Evolutionary conservation across 108 stramenopile genomes (phyloP), one percentile per base, ranked within the genome.

Genomic region (Fragilariopsis cylindrus): DNA sequence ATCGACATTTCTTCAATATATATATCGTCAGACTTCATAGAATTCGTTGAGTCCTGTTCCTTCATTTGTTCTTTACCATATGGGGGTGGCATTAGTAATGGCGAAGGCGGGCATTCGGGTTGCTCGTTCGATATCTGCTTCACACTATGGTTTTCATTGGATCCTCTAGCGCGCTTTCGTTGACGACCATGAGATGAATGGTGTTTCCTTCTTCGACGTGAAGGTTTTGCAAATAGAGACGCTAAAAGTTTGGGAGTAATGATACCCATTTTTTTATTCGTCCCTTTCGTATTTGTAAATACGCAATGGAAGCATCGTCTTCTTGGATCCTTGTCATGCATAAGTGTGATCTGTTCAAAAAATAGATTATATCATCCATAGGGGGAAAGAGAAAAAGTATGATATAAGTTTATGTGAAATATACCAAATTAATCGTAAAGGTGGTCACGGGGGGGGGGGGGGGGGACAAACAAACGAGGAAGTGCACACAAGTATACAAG

Each of bases 291-390:
- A 71, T 94, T 87, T 7, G 91, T 88, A 47, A 94, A 78, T 3
- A 87, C 73, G 45, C 89, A 86, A 70, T 94, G 93, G 73, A 94
- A 90, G 54, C 89, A 94, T 39, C 88, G 82, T 64, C 91, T 85
- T 44, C 80, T 77, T 54, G 81, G 88, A 71, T 92, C 85, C 39
- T 82, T 78, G 65, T 94, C 89, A 0, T 45, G 12, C 89, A 94
- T 87, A 40, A 92, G 69, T 45, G 91, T 86, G 6, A 94, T 74
- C 82, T 82, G 70, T 15, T 11, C 16, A 7, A n/a, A 57, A 19
- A 57, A 57, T 19, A 57, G 8, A 57, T 57, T 30, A 30, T 30
- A 30, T 30, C 30, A 30, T 30, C 30, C 30, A 2, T 30, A 30
- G 57, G 48, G 30, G 19, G 45, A 60, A 76, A 57, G 16, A 12